Base-by-base conservation (phyloP, 2,329 filamentous ascomycete genomes). In the Neonectria sp. region DNA sequence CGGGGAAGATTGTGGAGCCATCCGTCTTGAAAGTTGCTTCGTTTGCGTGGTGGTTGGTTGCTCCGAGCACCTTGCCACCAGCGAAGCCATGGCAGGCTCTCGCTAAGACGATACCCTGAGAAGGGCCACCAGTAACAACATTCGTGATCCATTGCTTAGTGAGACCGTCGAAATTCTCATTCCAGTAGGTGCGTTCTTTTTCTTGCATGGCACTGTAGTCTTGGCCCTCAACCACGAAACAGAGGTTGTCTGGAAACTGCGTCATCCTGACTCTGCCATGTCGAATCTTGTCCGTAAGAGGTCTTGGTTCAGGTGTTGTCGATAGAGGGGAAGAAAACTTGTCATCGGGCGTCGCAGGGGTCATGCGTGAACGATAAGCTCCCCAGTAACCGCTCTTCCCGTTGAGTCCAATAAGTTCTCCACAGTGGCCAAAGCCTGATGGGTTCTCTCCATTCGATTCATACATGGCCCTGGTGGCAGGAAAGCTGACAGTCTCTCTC, bases 131-230 rank as follows among this genome's bases (percentile, higher is more conserved):
- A 24, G 55, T 66, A n/a, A 66, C 48, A n/a, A 68, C 58, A 40
- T 58, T 55, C 3, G 57, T 60, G n/a, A 68, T 45, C 66, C 66
- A 68, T 31, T 66, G 37, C 27, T 65, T 68, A 2, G 63, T 60
- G 29, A 66, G 67, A 15, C 56, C 58, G 31, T 66, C 67, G 31
- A 68, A 66, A 29, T 68, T 51, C 46, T 66, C 55, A 45, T 62
- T 35, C 63, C 67, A 66, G 21, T 62, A 56, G 4, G 43, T 27
- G 3, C 55, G 55, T 46, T 68, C 67, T 5, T 53, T 46, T 4
- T 21, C 29, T 13, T 58, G 12, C 57, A 68, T 63, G 11, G 12
- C 25, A 5, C 58, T 59, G 21, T 68, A 60, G 49, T 67, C 59
- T 17, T 63, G 64, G 1, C 64, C 59, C 17, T 67, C 64, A 2